Percentiles rank a stretch among this genome's conserved stretches.
These are phyloP conservation scores for Microbotryum lychnidis-dioicae DNA, from an alignment of 1,284 basidiomycete species.

Conservation along the genomic window DNA sequence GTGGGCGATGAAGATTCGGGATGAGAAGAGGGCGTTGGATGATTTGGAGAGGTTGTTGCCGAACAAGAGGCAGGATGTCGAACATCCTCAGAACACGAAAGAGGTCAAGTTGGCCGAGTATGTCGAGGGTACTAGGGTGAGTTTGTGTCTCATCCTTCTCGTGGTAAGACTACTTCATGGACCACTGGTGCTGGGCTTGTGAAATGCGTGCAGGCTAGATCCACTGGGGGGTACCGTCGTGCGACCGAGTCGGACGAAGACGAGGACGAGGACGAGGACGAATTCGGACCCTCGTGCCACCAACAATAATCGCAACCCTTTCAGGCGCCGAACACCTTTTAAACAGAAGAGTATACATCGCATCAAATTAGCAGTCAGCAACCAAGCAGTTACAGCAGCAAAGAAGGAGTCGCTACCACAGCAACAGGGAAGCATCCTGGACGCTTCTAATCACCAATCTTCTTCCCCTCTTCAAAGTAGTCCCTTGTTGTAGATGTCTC, in stretches of 20 bases:
- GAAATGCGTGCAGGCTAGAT: slow-evolving; percentile 4
- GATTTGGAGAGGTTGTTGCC: slow-evolving; percentile 36
- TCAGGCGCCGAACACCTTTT: too few species aligned
- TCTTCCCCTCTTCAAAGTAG: too few species aligned
- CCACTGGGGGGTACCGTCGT: slow-evolving; percentile 35
- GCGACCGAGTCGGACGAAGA: slow-evolving; percentile 39
- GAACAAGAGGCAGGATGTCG: slow-evolving; percentile 62
- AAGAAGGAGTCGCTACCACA: too few species aligned
- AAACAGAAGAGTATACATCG: too few species aligned
- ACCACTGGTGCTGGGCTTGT: slow-evolving; percentile 53
- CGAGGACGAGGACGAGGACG: slow-evolving; percentile 24
- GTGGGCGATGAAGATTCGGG: slow-evolving; percentile 55
- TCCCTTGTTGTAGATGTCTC: too few species aligned
- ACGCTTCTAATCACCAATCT: neutral
- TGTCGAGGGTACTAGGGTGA: slow-evolving; percentile 55
- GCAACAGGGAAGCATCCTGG: neutral
- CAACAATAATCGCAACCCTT: slow-evolving; percentile 14
- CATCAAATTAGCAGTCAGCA: too few species aligned
- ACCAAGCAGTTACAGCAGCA: too few species aligned
- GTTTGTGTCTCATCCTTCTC: slow-evolving; percentile 59
- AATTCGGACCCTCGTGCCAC: slow-evolving; percentile 39
- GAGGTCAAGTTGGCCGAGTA: slow-evolving; percentile 63
- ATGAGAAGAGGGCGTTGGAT: slow-evolving; percentile 45
- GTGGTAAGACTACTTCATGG: slow-evolving; percentile 53
- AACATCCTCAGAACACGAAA: slow-evolving; percentile 59